These are phyloP conservation scores for Penicillium pulvis DNA, from an alignment of 495 filamentous ascomycete genomes.

Conservation along the genomic window DNA sequence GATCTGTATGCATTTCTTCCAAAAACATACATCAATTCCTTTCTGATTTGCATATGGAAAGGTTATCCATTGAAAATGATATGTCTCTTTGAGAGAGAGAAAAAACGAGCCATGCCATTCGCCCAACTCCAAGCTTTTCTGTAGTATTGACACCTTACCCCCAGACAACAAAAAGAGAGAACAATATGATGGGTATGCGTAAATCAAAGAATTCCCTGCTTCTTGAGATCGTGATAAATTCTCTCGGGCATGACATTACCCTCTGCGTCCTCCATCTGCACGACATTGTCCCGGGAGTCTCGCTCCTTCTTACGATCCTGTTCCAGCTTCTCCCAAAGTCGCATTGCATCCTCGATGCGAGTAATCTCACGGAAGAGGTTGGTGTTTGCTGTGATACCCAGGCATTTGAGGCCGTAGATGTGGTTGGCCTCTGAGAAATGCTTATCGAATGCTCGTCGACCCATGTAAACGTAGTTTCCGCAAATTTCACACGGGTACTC, in stretches of 20 bases:
- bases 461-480: slow-evolving; percentile 97
- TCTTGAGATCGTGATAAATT: slow-evolving; percentile 82
- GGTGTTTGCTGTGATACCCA: slow-evolving; percentile 86
- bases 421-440: slow-evolving; percentile 94
- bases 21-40: neutral
- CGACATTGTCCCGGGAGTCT: slow-evolving; percentile 74
- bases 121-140: slow-evolving; percentile 40
- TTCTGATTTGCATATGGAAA: neutral
- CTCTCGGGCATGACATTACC: slow-evolving; percentile 99
- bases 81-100: neutral
- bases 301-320: slow-evolving; percentile 79
- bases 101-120: slow-evolving; percentile 19
- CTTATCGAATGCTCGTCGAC: slow-evolving; percentile 93
- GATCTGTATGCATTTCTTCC: neutral
- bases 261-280: slow-evolving; percentile 97
- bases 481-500: slow-evolving; percentile 97
- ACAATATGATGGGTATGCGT: neutral
- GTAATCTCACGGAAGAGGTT: slow-evolving; percentile 93
- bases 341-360: slow-evolving; percentile 81
- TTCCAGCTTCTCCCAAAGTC: slow-evolving; percentile 92
- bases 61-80: neutral
- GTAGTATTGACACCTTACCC: slow-evolving; percentile 1
- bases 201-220: slow-evolving; percentile 53
- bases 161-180: slow-evolving; percentile 7
- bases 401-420: slow-evolving; percentile 87